Conservation (phyloP, 2,329 filamentous ascomycete species). For the Magnaporthiopsis incrustans region DNA sequence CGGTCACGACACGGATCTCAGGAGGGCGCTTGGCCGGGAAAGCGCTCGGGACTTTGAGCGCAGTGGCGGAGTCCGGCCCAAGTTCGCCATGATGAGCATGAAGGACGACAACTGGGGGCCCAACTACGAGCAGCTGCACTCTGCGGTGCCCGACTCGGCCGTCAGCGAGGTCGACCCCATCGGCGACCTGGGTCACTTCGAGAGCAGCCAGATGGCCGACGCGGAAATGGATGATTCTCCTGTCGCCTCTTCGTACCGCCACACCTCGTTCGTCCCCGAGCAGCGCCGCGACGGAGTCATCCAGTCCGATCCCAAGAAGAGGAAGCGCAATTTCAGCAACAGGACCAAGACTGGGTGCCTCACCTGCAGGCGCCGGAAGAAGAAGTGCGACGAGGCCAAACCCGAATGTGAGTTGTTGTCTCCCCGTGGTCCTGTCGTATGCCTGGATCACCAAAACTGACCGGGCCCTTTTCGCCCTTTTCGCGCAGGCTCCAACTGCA, state of each 20-base stretch:
- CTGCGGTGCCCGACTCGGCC: constrained; percentile 34
- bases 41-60: background rate
- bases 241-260: constrained; percentile 26
- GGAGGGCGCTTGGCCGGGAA: constrained; percentile 3
- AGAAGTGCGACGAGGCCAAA: constrained; percentile 94
- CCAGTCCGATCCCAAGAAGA: constrained; percentile 57
- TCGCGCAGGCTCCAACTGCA: constrained; percentile 71
- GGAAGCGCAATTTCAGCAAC: constrained; percentile 83
- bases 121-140: constrained; percentile 37
- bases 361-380: constrained; percentile 86
- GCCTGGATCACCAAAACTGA: background rate
- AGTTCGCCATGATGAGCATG: constrained; percentile 35
- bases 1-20: constrained; percentile 1
- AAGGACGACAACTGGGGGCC: constrained; percentile 36
- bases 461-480: constrained; percentile 2
- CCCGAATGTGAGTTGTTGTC: constrained; percentile 76
- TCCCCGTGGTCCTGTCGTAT: background rate
- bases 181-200: constrained; percentile 24
- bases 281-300: constrained; percentile 40
- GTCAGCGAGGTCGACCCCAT: constrained; percentile 41
- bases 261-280: constrained; percentile 37
- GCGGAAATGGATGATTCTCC: constrained; percentile 4
- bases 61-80: constrained; percentile 16
- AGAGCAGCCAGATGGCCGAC: constrained; percentile 10
- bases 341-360: constrained; percentile 92